A percentile compares a stretch with the other conserved stretches of the same genome.
phyloP scores from a whole-genome alignment of 306 rosid genomes.

The Ziziphus jujuba region DNA sequence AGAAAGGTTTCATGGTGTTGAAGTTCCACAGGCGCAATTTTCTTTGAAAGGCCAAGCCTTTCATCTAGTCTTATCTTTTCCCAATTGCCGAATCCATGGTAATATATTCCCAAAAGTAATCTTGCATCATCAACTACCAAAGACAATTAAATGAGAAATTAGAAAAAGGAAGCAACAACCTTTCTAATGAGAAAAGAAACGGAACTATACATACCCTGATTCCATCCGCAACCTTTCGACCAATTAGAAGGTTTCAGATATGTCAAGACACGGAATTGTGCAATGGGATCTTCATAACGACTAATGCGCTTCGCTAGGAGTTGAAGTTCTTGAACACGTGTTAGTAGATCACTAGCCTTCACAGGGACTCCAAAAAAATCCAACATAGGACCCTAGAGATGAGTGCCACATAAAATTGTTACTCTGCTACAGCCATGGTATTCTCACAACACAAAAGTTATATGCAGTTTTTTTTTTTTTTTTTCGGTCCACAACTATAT shows the following conservation, averaged over 20 bases:
- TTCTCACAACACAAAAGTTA: slow-evolving; percentile 12
- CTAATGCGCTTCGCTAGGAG: slow-evolving; percentile 87
- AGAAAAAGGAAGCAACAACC: slow-evolving; percentile 26
- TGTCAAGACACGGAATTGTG: slow-evolving; percentile 79
- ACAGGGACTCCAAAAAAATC: slow-evolving; percentile 96
- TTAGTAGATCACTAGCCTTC: slow-evolving; percentile 82
- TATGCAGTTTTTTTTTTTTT: slow-evolving; percentile 3
- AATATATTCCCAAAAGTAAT: slow-evolving; percentile 91
- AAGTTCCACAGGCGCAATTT: slow-evolving; percentile 98
- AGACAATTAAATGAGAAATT: slow-evolving; percentile 11
- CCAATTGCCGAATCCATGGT: slow-evolving; percentile 97
- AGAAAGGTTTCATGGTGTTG: slow-evolving; percentile 98
- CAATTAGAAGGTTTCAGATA: slow-evolving; percentile 95
- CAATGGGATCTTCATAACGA: slow-evolving; percentile 90
- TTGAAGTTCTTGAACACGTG: slow-evolving; percentile 92
- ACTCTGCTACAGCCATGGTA: slow-evolving; percentile 19
- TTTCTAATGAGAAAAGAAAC: background rate
- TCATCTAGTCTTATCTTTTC: slow-evolving; percentile 93
- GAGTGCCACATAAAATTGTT: slow-evolving; percentile 28
- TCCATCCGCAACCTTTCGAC: slow-evolving; percentile 99
- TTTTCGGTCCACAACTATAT: background rate
- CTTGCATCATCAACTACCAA: slow-evolving; percentile 95
- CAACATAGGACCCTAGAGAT: slow-evolving; percentile 86
- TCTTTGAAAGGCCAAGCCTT: slow-evolving; percentile 84
- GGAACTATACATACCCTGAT: slow-evolving; percentile 63